These are phyloP conservation scores for Hanseniaspora nectarophila DNA, from an alignment of 805 yeast genomes.

Conservation along the genomic window DNA sequence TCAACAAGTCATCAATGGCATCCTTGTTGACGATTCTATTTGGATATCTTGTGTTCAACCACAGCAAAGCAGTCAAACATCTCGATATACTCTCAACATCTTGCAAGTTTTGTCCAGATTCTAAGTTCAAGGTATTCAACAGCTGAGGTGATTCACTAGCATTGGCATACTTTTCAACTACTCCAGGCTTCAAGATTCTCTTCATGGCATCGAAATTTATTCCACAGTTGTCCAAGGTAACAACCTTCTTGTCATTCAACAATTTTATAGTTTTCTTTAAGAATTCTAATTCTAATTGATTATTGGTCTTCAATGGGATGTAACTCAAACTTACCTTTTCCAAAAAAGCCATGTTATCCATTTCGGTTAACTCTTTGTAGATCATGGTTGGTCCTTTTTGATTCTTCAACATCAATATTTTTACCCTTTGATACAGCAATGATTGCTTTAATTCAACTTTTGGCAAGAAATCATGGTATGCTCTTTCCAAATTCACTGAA, in stretches of 20 bases:
- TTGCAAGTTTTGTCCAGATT: conserved; percentile 17
- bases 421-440: conserved; percentile 16
- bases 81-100: conserved; percentile 54
- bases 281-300: conserved; percentile 32
- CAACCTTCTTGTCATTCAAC: conserved; percentile 44
- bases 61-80: conserved; percentile 54
- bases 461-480: background rate
- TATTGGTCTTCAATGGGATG: conserved; percentile 45
- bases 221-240: conserved; percentile 43
- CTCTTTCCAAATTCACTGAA: background rate
- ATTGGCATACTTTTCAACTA: background rate
- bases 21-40: conserved; percentile 64
- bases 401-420: conserved; percentile 23
- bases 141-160: background rate
- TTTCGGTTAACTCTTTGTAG: conserved; percentile 35
- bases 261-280: conserved; percentile 39
- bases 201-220: conserved; percentile 26
- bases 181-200: conserved; percentile 19
- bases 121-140: background rate
- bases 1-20: conserved; percentile 58
- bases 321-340: conserved; percentile 49
- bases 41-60: conserved; percentile 85
- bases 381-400: conserved; percentile 29
- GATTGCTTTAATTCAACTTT: background rate
- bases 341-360: conserved; percentile 36